Conservation (phyloP, 2,329 filamentous ascomycete species). For the Thielaviopsis populi region DNA sequence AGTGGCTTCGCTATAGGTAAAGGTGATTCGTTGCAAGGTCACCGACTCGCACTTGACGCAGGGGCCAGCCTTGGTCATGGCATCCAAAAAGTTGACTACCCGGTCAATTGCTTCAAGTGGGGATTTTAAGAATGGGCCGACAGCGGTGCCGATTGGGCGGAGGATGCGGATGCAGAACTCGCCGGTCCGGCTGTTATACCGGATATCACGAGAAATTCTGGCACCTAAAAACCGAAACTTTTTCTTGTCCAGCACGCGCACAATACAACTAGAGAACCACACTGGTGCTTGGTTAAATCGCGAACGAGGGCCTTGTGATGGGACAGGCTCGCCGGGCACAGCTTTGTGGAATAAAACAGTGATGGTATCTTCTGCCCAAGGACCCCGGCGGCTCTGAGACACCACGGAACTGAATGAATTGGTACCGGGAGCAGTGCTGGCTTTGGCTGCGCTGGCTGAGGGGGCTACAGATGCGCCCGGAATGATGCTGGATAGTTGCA, state of each 20-base stretch:
- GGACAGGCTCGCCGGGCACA: conserved; percentile 19
- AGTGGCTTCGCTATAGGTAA: conserved; percentile 43
- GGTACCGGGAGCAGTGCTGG: neutral
- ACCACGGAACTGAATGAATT: neutral
- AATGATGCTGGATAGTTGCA: conserved; percentile 34
- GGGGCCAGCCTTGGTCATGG: conserved; percentile 41
- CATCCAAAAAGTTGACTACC: conserved; percentile 53
- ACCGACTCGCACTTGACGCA: conserved; percentile 43
- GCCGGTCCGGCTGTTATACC: conserved; percentile 43
- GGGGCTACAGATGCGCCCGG: conserved; percentile 19
- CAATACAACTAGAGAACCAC: conserved; percentile 37
- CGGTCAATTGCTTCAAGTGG: conserved; percentile 53
- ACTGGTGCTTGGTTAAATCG: conserved; percentile 21
- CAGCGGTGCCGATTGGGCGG: conserved; percentile 41
- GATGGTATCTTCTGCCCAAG: conserved; percentile 46
- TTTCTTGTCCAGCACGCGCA: conserved; percentile 37
- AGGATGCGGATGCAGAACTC: conserved; percentile 48
- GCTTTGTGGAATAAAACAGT: conserved; percentile 41
- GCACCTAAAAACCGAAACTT: conserved; percentile 41
- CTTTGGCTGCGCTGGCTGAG: neutral
- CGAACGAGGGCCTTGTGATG: conserved; percentile 9
- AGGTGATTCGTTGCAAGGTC: conserved; percentile 47
- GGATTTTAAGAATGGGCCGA: conserved; percentile 42
- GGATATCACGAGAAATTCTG: conserved; percentile 45
- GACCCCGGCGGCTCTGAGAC: conserved; percentile 17